Base-by-base conservation (phyloP, 768 basidiomycete genomes). In the Xerocomellus amylosporus region DNA sequence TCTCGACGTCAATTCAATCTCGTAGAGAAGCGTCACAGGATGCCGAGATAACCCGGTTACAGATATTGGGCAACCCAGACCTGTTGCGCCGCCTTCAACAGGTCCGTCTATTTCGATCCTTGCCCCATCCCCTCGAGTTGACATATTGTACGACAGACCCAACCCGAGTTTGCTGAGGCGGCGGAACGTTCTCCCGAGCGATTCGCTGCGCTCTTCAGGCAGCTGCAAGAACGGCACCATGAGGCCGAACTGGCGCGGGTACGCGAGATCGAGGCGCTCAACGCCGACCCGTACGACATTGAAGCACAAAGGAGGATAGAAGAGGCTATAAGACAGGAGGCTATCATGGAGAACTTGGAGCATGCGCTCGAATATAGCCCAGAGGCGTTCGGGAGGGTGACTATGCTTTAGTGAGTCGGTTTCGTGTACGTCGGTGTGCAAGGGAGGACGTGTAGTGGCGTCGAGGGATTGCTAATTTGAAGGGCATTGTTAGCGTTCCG, bases 341-440 rank as follows among this genome's bases (percentile, higher is more conserved):
- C 89, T 2, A 88, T 98, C 36, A 71, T 87, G 62, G 95, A 98
- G 76, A 97, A 97, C 66, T 78, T 95, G 80, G 84, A 89, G 54
- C 93, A 97, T 73, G 97, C 97, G 7, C 75, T 98, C 58, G 95
- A 98, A 68, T 93, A 90, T 60, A 87, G 85, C 8, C 96, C 96
- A 0, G 95, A 98, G 73, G 81, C 84, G 50, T 99, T 99, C 71
- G 97, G 93, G 15, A 80, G 86, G 56, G 97, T 99, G 31, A 88
- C 85, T 3, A 99, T 99, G 97, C 87, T 99, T 52, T 99, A 97
- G 90, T 93, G 66, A 72, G 88, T 81, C 30, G 17, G n/a, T 58
- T 46, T 43, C 30, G 15, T 33, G 15, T 51, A 22, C 31, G 19
- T 46, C 15, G 9, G 20, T 17, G 10, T 1, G 1, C 10, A n/a